phyloP scores from a whole-genome alignment of 768 basidiomycete genomes.

The Gelatoporia subvermispora region DNA sequence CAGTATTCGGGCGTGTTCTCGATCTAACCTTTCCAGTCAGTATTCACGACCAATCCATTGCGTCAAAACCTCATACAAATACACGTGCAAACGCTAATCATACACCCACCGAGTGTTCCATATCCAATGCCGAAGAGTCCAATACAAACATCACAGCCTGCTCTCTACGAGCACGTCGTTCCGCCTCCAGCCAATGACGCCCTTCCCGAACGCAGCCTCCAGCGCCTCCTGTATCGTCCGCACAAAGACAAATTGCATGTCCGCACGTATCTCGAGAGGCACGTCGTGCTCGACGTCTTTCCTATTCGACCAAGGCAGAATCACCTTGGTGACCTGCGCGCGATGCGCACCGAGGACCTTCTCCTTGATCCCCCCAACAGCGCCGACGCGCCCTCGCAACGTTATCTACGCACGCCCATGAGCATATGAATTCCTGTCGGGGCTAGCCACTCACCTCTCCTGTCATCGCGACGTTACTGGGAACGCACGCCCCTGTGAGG shows the following conservation, averaged over 20 bases:
- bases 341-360: slow-evolving; percentile 89
- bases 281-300: slow-evolving; percentile 89
- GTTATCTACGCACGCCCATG: slow-evolving; percentile 50
- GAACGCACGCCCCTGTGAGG: slow-evolving; percentile 69
- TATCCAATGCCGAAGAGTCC: neutral
- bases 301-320: slow-evolving; percentile 79
- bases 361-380: slow-evolving; percentile 91
- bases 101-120: too few species aligned
- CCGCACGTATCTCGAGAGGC: slow-evolving; percentile 61
- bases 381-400: slow-evolving; percentile 71
- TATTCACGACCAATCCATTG: too few species aligned
- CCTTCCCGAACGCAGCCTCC: slow-evolving; percentile 77
- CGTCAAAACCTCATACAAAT: too few species aligned
- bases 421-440: neutral
- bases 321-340: slow-evolving; percentile 76
- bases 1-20: too few species aligned
- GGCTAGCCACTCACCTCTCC: slow-evolving; percentile 68
- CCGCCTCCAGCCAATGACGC: slow-evolving; percentile 60
- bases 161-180: slow-evolving; percentile 48
- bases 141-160: slow-evolving; percentile 33
- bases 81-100: too few species aligned
- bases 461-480: slow-evolving; percentile 79
- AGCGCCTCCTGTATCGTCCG: slow-evolving; percentile 74
- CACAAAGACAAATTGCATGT: slow-evolving; percentile 82
- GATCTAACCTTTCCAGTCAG: too few species aligned